Base-by-base conservation (phyloP, 192 early-diverging fungal genomes). In the Rhizoclosmatium sp. region DNA sequence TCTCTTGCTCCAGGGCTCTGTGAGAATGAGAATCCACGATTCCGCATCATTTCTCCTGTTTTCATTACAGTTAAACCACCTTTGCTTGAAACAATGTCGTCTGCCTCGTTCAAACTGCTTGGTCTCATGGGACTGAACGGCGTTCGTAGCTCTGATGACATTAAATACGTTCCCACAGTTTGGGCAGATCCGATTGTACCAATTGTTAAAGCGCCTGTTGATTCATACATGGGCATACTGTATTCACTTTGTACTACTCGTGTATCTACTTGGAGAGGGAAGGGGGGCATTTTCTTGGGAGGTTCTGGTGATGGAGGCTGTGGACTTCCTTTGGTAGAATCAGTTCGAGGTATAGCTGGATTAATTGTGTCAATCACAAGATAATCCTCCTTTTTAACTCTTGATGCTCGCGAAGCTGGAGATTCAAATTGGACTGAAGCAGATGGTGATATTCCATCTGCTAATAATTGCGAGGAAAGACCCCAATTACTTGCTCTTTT, bases 21-120 rank as follows among this genome's bases (percentile, higher is more conserved):
- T 21, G 80, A 81, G 71, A 87, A 87, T 2, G 82, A 85, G 65
- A 67, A 87, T 44, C 86, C 86, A 39, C 84, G 78, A 61, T 87
- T 84, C 12, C 81, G 65, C 54, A 82, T 9, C 16, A 84, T 76
- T 65, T 83, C n/a, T 42, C 83, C 83, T 3, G 83, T 85, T 21
- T 61, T 70, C 86, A 87, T 87, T 19, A 83, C 67, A 4, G 69
- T 80, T 10, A 87, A 59, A 45, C 66, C 61, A 16, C 76, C 79
- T 14, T 64, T 47, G 31, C 31, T 31, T 31, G 31, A 31, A 31
- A 31, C 31, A 4, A 46, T 40, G 39, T 76, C 75, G 44, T 67
- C 47, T 3, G 42, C 47, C 21, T 65, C 48, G 3, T 31, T 66
- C 19, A 40, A 66, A 40, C 64, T 76, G 9, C 12, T 21, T 14